Evolutionary conservation across 768 basidiomycete genomes (phyloP).

Genomic region (Podaxis carcinomalis): DNA sequence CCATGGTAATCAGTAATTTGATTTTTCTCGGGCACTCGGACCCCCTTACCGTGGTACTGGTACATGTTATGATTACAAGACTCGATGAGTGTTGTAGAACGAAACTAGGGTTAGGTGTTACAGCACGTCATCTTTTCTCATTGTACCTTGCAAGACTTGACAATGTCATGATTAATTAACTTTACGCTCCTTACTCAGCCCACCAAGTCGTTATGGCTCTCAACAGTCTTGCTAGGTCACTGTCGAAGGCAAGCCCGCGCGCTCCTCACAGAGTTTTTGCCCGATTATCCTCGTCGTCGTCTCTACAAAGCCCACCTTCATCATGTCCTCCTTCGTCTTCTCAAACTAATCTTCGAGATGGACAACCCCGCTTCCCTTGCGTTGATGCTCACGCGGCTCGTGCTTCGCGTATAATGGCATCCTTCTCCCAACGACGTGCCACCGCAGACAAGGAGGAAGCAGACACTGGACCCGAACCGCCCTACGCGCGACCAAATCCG

Average conservation of each 20-base stretch:
- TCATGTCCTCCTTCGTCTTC: conserved; percentile 12
- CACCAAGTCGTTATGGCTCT: conserved; percentile 12
- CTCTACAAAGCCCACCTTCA: neutral
- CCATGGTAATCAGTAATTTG: neutral
- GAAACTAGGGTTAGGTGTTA: conserved; percentile 14
- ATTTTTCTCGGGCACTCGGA: neutral
- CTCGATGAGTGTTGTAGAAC: neutral
- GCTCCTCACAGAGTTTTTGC: neutral
- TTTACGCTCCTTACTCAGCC: neutral
- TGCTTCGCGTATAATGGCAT: conserved; percentile 45
- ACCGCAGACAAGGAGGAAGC: conserved; percentile 15
- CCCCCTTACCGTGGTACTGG: neutral
- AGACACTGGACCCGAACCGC: conserved; percentile 73
- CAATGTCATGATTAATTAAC: neutral
- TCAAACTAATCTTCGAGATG: conserved; percentile 1
- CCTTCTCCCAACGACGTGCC: conserved; percentile 19
- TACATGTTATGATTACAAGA: neutral
- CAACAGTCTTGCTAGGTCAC: conserved; percentile 4
- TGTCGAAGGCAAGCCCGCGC: conserved; percentile 6
- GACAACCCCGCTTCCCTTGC: conserved; percentile 56
- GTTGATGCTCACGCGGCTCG: conserved; percentile 79
- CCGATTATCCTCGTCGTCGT: conserved; percentile 4
- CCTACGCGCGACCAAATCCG: conserved; percentile 78
- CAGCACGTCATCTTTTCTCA: conserved; percentile 16
- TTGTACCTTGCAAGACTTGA: conserved; percentile 1